Evolutionary conservation across 176 grass and related monocot genomes (phyloP).

Genomic region (Canna indica): DNA sequence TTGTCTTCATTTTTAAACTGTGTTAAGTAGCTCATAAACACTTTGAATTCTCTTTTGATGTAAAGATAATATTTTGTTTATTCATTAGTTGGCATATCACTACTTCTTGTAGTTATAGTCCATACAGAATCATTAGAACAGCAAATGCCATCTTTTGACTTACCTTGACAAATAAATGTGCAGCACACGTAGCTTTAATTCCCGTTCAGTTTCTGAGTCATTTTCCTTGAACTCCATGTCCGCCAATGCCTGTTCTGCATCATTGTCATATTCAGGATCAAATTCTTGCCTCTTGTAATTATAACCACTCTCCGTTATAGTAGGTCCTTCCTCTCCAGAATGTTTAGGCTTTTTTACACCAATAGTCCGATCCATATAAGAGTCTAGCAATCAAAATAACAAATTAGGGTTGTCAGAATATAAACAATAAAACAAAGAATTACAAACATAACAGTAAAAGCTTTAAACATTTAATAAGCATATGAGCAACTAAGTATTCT

Average conservation of each 20-base stretch:
- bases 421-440: slow-evolving; percentile 3
- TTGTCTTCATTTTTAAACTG: neutral
- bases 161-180: slow-evolving; percentile 93
- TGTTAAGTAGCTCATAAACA: neutral
- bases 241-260: slow-evolving; percentile 87
- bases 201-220: slow-evolving; percentile 69
- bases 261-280: slow-evolving; percentile 98
- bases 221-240: slow-evolving; percentile 99
- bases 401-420: slow-evolving; percentile 8
- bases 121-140: neutral
- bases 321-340: slow-evolving; percentile 84
- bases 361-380: slow-evolving; percentile 74
- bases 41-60: neutral
- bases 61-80: neutral
- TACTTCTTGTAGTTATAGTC: neutral
- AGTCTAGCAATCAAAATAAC: slow-evolving; percentile 41
- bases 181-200: slow-evolving; percentile 76
- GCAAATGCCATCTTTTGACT: neutral
- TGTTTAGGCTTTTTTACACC: slow-evolving; percentile 88
- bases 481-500: neutral
- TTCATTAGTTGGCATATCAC: too few species aligned
- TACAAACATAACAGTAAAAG: neutral
- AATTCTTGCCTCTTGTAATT: slow-evolving; percentile 92
- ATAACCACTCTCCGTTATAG: slow-evolving; percentile 86
- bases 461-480: neutral